Conservation (phyloP, 768 basidiomycete species). For the Hortiboletus flavorubellus region DNA sequence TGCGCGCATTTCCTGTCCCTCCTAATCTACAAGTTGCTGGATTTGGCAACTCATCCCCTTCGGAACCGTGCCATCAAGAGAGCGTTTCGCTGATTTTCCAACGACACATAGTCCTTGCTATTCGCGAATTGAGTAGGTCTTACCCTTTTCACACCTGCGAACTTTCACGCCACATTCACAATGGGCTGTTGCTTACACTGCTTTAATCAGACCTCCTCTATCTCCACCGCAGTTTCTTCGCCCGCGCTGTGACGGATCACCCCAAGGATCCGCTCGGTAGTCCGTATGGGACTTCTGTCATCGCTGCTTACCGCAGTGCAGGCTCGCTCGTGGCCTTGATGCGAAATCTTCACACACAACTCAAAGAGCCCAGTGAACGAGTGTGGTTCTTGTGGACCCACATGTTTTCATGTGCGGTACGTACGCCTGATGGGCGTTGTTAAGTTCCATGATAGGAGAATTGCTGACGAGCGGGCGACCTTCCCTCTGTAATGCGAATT, state of each 20-base stretch:
- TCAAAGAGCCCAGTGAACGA: slow-evolving; percentile 60
- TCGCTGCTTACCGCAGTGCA: slow-evolving; percentile 71
- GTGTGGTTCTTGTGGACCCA: slow-evolving; percentile 56
- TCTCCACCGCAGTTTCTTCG: slow-evolving; percentile 71
- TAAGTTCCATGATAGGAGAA: slow-evolving; percentile 9
- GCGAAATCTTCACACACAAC: slow-evolving; percentile 62
- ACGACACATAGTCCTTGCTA: slow-evolving; percentile 64
- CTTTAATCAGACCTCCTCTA: slow-evolving; percentile 55
- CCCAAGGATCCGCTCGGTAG: slow-evolving; percentile 72
- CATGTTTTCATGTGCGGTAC: slow-evolving; percentile 59
- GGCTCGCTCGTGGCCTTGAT: slow-evolving; percentile 68
- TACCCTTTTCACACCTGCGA: neutral
- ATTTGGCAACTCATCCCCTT: slow-evolving; percentile 51
- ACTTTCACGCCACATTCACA: slow-evolving; percentile 3
- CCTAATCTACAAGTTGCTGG: slow-evolving; percentile 64
- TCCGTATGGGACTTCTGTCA: slow-evolving; percentile 69
- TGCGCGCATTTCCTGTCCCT: slow-evolving; percentile 66
- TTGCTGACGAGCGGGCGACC: slow-evolving; percentile 14
- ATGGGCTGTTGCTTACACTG: slow-evolving; percentile 14
- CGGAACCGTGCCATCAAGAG: slow-evolving; percentile 39
- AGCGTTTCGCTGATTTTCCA: slow-evolving; percentile 49
- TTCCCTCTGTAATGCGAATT: slow-evolving; percentile 2
- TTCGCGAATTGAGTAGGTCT: slow-evolving; percentile 64
- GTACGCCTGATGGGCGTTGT: slow-evolving; percentile 22
- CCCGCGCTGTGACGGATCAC: slow-evolving; percentile 67